Base-by-base conservation (phyloP, 2,329 filamentous ascomycete genomes). In the Nemania sp. region DNA sequence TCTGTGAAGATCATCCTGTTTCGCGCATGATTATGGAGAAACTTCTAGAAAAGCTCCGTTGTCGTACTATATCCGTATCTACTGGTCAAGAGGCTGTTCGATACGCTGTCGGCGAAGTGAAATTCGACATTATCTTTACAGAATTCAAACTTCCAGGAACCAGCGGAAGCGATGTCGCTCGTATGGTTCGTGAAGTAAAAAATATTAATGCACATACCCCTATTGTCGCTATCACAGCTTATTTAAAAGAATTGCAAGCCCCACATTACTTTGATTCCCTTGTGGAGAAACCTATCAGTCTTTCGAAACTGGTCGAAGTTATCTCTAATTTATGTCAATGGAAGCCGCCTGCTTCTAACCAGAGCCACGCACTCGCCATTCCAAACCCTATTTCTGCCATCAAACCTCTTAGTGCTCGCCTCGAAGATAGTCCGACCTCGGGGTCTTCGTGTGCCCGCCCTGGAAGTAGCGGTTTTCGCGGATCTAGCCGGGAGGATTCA, bases 21-120 rank as follows among this genome's bases (percentile, higher is more conserved):
- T 97, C 96, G 5, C 89, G 95, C 24, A 90, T 99, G 84, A 95
- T 99, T n/a, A 98, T 99, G 95, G 96, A 99, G 78, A 96, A 97
- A 75, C 83, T 99, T 7, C 86, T 99, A 60, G 96, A 99, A 79
- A 99, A 98, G 81, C 84, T 98, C 41, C 92, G 93, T 41, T 99
- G 96, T 76, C 92, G 96, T 49, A 98, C 95, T 8, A 96, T 99
- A 75, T 94, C 93, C 2, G 95, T 96, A 4, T 87, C 91, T 2
- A 97, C 94, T 73, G 96, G 96, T 0, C 91, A 93, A 0, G 96
- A 99, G 77, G 96, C 95, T 11, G 91, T 97, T 75, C 90, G 95
- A 24, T 97, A 96, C 80, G 94, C 96, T 29, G 93, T 97, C 85
- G 95, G 95, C 76, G 95, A 98, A 77, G 95, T 99, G 77, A 97